Evolutionary conservation across 805 yeast genomes (phyloP), one percentile per base, ranked within the genome.

Genomic region (Candida broadrunensis): DNA sequence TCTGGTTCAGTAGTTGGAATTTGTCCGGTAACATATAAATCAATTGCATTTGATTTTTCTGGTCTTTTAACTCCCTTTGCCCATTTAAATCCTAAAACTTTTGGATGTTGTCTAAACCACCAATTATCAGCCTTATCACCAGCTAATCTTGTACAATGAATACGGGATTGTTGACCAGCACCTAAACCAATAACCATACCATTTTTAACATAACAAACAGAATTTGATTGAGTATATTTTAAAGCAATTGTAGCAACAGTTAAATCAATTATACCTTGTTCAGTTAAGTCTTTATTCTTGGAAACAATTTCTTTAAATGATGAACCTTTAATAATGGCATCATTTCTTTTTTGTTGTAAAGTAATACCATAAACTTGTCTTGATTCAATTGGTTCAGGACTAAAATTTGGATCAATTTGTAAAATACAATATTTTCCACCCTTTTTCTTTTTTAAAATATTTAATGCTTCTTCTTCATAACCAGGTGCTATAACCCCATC

Each of bases 401-500:
- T 78, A 75, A 73, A 93, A 73, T 87, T 84, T 52, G 98, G 97
- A 72, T 93, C 98, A 54, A 93, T 88, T 75, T 93, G 95, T 62
- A 93, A 75, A 48, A 93, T 84, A 72, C 97, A 88, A 78, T 93
- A 93, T 74, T 93, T 93, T 58, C 99, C 99, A 50, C 85, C 88
- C 79, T 93, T 93, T 81, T 93, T 93, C 75, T 85, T 85, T 66
- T 80, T 79, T 66, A 93, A 80, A 51, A 93, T 73, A 51, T 77
- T 95, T 54, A 93, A 77, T 38, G 99, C 99, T 67, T 86, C 98
- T 50, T 87, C 87, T 57, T 84, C 85, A 69, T 72, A 93, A 46
- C 96, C 98, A 54, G 99, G 99, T 29, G 99, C 99, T 74, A 93
- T 88, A 46, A 93, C 96, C 78, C 99, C 99, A 65, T 93, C 99